Base-by-base conservation (phyloP, 148 eudicot species). In the Chenopodium suecicum region DNA sequence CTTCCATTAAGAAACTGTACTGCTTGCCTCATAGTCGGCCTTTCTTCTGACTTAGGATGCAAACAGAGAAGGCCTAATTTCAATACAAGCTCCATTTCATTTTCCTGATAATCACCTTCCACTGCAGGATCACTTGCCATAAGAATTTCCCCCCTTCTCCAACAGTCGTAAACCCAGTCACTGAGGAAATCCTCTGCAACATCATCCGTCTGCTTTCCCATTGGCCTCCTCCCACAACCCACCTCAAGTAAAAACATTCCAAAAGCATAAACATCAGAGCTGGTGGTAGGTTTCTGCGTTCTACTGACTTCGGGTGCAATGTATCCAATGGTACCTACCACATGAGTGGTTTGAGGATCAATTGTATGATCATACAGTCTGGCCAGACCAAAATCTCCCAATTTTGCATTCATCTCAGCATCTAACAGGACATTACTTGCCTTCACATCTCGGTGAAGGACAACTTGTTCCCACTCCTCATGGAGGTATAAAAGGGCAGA, bases 321-420 rank as follows among this genome's bases (percentile, higher is more conserved):
- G 56, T 88, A 88, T 31, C 90, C 90, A 31, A 83, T 70, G 2
- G 90, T 88, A 29, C 90, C 90, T 23, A 85, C 90, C 4, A 85
- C 82, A 64, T 79, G 80, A 4, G 90, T 88, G 34, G 83, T 85
- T 19, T 65, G 64, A 12, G 79, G 84, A 78, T 83, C 83, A 52
- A 66, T 65, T 19, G 82, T 86, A 29, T 79, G 86, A 70, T 88
- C 88, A 52, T 80, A 81, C 11, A 88, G 78, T 78, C 86, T 85
- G 9, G 90, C 90, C 20, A 88, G 79, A 70, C 88, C 90, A 27
- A 88, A 88, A 74, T 88, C 90, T 25, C 90, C 88, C 10, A 88
- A 48, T 52, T 88, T 72, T 2, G 88, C 79, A 70, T 86, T 85
- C 83, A 88, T 84, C 19, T 87, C 81, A 13, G 70, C 83, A 46